A percentile compares a stretch with the other conserved stretches of the same genome.
These are phyloP conservation scores for Candida methanosorbosa DNA, from an alignment of 805 yeast species.

Conservation along the genomic window DNA sequence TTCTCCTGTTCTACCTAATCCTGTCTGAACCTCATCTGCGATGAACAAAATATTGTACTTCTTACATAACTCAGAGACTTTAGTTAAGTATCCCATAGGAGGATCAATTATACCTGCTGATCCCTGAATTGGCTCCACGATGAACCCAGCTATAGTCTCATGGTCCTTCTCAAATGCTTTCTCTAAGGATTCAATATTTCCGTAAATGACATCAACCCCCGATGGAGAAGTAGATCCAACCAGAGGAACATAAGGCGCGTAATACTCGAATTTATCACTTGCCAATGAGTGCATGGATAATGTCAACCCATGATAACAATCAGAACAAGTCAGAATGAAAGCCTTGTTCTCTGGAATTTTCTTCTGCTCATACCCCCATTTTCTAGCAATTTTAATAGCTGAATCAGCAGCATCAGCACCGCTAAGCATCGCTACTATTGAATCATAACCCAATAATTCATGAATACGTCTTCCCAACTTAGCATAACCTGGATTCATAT, in stretches of 20 bases:
- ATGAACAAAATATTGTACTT: slow-evolving; percentile 64
- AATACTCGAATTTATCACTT: too few relatives aligned
- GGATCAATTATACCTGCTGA: slow-evolving; percentile 55
- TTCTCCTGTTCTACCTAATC: slow-evolving; percentile 44
- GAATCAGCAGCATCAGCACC: slow-evolving; percentile 88
- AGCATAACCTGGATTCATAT: slow-evolving; percentile 39
- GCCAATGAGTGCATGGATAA: slow-evolving; percentile 92
- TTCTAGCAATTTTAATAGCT: slow-evolving; percentile 84
- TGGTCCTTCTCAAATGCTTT: slow-evolving; percentile 86
- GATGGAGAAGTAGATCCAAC: slow-evolving; percentile 86
- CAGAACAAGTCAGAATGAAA: slow-evolving; percentile 76
- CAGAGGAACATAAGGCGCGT: slow-evolving; percentile 71
- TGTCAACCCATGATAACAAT: slow-evolving; percentile 94
- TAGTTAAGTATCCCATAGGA: slow-evolving; percentile 43
- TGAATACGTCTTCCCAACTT: slow-evolving; percentile 49
- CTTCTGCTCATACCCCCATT: slow-evolving; percentile 62
- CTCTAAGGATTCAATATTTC: slow-evolving; percentile 51
- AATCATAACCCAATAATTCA: not conserved
- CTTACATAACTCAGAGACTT: slow-evolving; percentile 67
- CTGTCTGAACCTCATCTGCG: slow-evolving; percentile 85
- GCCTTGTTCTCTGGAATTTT: slow-evolving; percentile 37
- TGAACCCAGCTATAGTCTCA: slow-evolving; percentile 71
- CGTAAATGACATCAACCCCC: not conserved
- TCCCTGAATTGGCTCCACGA: slow-evolving; percentile 86
- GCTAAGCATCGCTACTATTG: slow-evolving; percentile 40